Evolutionary conservation across 495 filamentous ascomycete species (phyloP).

Genomic region (Penicillium bialowiezense): DNA sequence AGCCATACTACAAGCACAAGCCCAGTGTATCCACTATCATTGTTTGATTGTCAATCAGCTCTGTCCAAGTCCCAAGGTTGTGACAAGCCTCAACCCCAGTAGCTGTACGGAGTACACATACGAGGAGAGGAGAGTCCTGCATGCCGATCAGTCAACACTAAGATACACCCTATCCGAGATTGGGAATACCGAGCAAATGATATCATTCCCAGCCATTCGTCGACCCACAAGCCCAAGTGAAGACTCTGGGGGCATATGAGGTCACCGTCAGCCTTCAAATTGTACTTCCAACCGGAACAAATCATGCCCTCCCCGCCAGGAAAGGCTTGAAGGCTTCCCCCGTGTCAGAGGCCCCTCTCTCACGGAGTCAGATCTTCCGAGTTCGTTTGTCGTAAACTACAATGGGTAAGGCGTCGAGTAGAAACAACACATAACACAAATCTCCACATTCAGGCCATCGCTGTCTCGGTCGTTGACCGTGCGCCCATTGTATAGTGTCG

Average conservation of each 20-base stretch:
- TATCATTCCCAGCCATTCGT: slow-evolving; percentile 1
- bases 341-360: background rate
- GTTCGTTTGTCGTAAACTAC: too few relatives aligned
- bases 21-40: too few relatives aligned
- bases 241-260: background rate
- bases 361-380: background rate
- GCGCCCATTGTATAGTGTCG: background rate
- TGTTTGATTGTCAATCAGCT: too few relatives aligned
- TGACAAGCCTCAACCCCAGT: background rate
- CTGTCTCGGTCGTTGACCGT: background rate
- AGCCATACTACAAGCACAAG: background rate
- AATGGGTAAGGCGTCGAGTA: too few relatives aligned
- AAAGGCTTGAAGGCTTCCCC: background rate
- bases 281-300: background rate
- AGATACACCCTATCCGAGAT: background rate
- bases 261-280: background rate
- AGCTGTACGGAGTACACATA: too few relatives aligned
- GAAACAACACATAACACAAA: background rate
- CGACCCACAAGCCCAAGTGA: background rate
- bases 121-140: background rate
- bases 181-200: background rate
- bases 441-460: background rate
- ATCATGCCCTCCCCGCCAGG: too few relatives aligned
- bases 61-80: background rate
- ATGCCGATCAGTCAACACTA: background rate